Evolutionary conservation across 805 yeast genomes (phyloP).

Genomic region (Starmerella etchellsii): DNA sequence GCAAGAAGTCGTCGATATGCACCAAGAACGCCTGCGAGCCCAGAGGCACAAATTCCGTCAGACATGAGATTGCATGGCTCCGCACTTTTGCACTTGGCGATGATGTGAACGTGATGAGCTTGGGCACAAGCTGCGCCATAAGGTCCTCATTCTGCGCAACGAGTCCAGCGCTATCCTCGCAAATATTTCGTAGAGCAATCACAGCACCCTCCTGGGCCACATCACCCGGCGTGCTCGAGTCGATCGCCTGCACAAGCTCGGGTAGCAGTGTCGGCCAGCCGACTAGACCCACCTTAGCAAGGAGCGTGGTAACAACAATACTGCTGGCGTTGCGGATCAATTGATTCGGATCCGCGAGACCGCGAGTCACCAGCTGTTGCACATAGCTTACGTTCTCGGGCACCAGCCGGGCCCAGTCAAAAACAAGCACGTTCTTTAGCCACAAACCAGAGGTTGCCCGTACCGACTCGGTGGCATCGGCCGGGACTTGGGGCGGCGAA

Average conservation of each 20-base stretch:
- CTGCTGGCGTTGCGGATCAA: slow-evolving; percentile 81
- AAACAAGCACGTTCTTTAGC: slow-evolving; percentile 58
- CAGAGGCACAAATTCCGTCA: slow-evolving; percentile 62
- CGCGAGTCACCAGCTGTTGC: slow-evolving; percentile 31
- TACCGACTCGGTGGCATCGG: slow-evolving; percentile 31
- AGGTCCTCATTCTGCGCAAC: slow-evolving; percentile 57
- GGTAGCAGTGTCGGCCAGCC: slow-evolving; percentile 69
- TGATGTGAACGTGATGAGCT: slow-evolving; percentile 42
- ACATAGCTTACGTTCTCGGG: slow-evolving; percentile 34
- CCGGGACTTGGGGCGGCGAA: slow-evolving; percentile 34
- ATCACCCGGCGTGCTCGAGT: slow-evolving; percentile 29
- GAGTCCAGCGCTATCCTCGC: slow-evolving; percentile 67
- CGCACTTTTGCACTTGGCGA: slow-evolving; percentile 34
- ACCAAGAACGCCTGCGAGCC: slow-evolving; percentile 53
- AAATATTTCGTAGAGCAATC: slow-evolving; percentile 69
- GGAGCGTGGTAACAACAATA: slow-evolving; percentile 72
- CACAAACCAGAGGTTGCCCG: slow-evolving; percentile 83
- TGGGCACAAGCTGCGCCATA: slow-evolving; percentile 42
- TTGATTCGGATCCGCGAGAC: slow-evolving; percentile 42
- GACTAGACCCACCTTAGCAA: slow-evolving; percentile 51
- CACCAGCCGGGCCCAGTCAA: slow-evolving; percentile 27
- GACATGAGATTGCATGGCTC: slow-evolving; percentile 52
- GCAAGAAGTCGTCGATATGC: slow-evolving; percentile 53
- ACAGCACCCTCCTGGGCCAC: slow-evolving; percentile 58
- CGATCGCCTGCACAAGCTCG: slow-evolving; percentile 49